phyloP scores from a whole-genome alignment of 495 filamentous ascomycete species.

The Xylaria cubensis region DNA sequence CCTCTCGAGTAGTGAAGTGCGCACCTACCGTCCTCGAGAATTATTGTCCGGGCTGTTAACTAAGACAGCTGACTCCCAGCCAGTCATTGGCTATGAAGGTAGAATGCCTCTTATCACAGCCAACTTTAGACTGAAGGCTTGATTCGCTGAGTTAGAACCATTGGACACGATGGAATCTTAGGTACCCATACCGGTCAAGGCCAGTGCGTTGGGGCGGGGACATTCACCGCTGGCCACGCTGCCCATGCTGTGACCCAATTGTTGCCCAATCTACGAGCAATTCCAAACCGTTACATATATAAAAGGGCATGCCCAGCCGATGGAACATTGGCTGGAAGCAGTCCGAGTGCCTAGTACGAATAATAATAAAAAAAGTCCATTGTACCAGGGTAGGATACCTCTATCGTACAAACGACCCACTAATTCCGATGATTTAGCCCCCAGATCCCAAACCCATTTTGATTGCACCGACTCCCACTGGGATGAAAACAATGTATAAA shows the following conservation, averaged over 20 bases:
- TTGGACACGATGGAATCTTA: slow-evolving; percentile 13
- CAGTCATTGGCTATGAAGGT: slow-evolving; percentile 1
- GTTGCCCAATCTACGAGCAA: slow-evolving; percentile 34
- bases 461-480: slow-evolving; percentile 26
- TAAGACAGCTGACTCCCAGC: not conserved
- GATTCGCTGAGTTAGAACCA: slow-evolving; percentile 1
- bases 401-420: slow-evolving; percentile 41
- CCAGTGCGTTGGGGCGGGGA: not conserved
- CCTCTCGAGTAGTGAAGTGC: not conserved
- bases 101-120: slow-evolving; percentile 2
- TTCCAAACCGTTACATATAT: slow-evolving; percentile 28
- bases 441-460: slow-evolving; percentile 35
- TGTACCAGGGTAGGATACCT: slow-evolving; percentile 21
- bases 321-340: slow-evolving; percentile 1
- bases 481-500: slow-evolving; percentile 18
- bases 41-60: not conserved
- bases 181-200: not conserved
- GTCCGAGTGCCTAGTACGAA: not conserved
- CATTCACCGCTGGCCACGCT: slow-evolving; percentile 4
- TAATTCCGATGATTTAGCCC: slow-evolving; percentile 12
- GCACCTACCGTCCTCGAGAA: slow-evolving; percentile 2
- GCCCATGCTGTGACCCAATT: slow-evolving; percentile 29
- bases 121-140: not conserved
- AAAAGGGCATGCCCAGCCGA: slow-evolving; percentile 23
- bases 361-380: slow-evolving; percentile 7